phyloP scores from a whole-genome alignment of 1,284 basidiomycete genomes.

The Albatrellus sp. region DNA sequence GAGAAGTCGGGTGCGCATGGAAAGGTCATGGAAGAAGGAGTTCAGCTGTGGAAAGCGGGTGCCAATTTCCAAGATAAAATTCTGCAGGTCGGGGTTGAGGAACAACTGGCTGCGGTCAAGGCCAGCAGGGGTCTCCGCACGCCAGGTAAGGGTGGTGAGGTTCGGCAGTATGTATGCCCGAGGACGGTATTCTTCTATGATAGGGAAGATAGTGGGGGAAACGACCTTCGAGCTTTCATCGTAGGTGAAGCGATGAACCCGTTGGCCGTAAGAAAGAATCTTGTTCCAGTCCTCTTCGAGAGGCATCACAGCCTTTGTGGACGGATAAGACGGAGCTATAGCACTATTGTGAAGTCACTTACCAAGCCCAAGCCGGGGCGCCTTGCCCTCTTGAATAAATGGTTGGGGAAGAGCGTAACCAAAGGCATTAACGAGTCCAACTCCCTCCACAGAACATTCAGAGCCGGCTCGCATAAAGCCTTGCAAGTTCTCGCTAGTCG shows the following conservation, averaged over 20 bases:
- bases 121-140: slow-evolving; percentile 48
- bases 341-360: slow-evolving; percentile 10
- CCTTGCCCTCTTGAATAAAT: slow-evolving; percentile 51
- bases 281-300: slow-evolving; percentile 53
- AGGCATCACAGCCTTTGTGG: slow-evolving; percentile 41
- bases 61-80: slow-evolving; percentile 48
- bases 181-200: slow-evolving; percentile 51
- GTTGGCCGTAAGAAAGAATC: slow-evolving; percentile 49
- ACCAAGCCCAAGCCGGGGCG: slow-evolving; percentile 66
- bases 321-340: slow-evolving; percentile 6
- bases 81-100: slow-evolving; percentile 45
- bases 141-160: slow-evolving; percentile 58
- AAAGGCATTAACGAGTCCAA: slow-evolving; percentile 63
- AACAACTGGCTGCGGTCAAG: slow-evolving; percentile 53
- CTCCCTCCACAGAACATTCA: slow-evolving; percentile 63
- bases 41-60: slow-evolving; percentile 42
- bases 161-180: slow-evolving; percentile 52
- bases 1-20: slow-evolving; percentile 45
- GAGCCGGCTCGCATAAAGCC: slow-evolving; percentile 57
- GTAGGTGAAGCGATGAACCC: slow-evolving; percentile 55
- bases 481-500: slow-evolving; percentile 63
- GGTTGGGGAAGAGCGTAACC: slow-evolving; percentile 53
- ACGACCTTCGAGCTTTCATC: slow-evolving; percentile 53
- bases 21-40: slow-evolving; percentile 49
- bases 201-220: slow-evolving; percentile 48